Base-by-base conservation (phyloP, 169 alveolate species). In the Cryptosporidium viatorum region DNA sequence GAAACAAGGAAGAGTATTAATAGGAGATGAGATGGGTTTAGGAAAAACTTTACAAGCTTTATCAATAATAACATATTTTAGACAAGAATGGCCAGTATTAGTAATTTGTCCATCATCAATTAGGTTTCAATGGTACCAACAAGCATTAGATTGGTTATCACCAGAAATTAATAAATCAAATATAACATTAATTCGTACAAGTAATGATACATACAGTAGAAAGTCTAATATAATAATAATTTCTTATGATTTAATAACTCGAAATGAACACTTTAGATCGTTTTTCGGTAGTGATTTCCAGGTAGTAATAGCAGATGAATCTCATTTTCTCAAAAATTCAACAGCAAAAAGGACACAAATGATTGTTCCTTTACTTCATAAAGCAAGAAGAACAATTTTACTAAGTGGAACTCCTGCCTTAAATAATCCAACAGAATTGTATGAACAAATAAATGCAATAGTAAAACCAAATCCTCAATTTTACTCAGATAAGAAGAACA, bases 21-120 rank as follows among this genome's bases (percentile, higher is more conserved):
- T 98, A 10, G 99, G 99, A 5, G 99, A 97, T 91, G 99, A 98
- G 85, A 98, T 98, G 99, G 99, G 99, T 5, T 98, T 98, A 18
- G 99, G 99, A 41, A 98, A 98, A 92, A 97, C 99, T 3, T 93
- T 97, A 6, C 99, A 98, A 92, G 99, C 99, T 18, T 93, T 98
- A 65, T 97, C 98, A 1, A 75, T 97, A 23, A 94, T 99, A 31
- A 96, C 97, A 73, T 85, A 94, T 60, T 98, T 96, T 93, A 69
- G 91, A 43, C 93, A 93, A 2, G 98, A 97, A 41, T 97, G 99
- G 99, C 99, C 99, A 9, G 94, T 97, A 52, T 91, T 98, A 62
- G 96, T 98, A 50, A 94, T 98, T 9, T 95, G 99, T 92, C 99
- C 99, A 0, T 93, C 99, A 14, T 95, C 99, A 21, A 91, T 97